Base-by-base conservation (phyloP, 345 rosid species). In the Salix caprea region DNA sequence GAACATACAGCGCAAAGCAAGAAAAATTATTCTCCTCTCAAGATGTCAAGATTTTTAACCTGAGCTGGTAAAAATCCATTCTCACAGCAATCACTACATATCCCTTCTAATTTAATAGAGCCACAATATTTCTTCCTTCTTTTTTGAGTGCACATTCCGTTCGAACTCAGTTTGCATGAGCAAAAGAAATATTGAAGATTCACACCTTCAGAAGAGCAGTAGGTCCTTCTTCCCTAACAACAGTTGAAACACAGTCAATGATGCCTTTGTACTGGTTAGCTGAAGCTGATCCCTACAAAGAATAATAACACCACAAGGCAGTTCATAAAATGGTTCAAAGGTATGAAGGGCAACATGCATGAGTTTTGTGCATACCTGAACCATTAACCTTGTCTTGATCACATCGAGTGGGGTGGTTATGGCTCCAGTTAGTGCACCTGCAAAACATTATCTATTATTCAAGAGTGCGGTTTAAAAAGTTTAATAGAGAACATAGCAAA, bases 351-450 rank as follows among this genome's bases (percentile, higher is more conserved):
- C 7, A 76, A 50, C 6, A 36, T 61, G 75, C 28, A 50, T 65
- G 21, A 79, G 11, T 75, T 82, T 46, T 69, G 8, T 1, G 62
- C 36, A 52, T 84, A 93, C 99, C 96, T 96, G 98, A 90, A 88
- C 86, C 99, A 96, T 96, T 83, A 93, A 82, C 69, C 99, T 92
- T 64, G 99, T 96, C 86, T 96, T 96, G 75, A 96, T 91, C 79
- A 96, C 98, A 83, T 93, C 99, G 16, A 92, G 97, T 9, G 99
- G 99, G 67, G 99, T 93, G 71, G 99, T 96, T 77, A 93, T 88
- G 60, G 98, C 99, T 83, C 98, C 99, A 16, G 99, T 96, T 67
- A 93, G 79, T 68, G 98, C 99, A 78, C 98, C 99, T 93, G 48
- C 15, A 62, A 28, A 39, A 26, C 15, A 69, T 46, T 75, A 44